These are phyloP conservation scores for Phialophora tarda DNA, from an alignment of 2,329 filamentous ascomycete genomes.

Conservation along the genomic window DNA sequence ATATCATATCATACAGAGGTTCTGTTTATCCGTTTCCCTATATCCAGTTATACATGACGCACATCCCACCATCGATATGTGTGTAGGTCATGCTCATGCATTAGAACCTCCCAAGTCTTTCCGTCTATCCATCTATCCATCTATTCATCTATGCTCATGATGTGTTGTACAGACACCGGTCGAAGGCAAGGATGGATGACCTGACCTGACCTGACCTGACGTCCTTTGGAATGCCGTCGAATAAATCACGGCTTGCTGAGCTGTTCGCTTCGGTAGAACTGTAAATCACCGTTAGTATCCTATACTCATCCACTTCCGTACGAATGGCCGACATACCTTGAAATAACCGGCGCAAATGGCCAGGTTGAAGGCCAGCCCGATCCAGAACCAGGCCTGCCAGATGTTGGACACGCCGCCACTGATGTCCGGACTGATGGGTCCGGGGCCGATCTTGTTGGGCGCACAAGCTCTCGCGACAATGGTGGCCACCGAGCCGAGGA, in stretches of 20 bases:
- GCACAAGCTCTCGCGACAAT: slow-evolving; percentile 66
- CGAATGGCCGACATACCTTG: slow-evolving; percentile 45
- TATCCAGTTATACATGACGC: background rate
- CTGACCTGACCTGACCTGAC: background rate
- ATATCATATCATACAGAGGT: too few species aligned
- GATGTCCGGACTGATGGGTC: slow-evolving; percentile 67
- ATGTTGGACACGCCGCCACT: slow-evolving; percentile 55
- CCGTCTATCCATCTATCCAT: background rate
- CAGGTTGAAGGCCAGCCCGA: slow-evolving; percentile 63
- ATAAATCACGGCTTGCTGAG: slow-evolving; percentile 47
- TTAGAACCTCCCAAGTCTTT: background rate
- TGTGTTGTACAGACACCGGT: background rate
- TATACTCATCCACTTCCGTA: background rate
- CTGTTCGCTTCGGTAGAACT: slow-evolving; percentile 55
- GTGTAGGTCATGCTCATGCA: background rate
- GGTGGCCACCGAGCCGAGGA: slow-evolving; percentile 66
- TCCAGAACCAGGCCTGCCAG: slow-evolving; percentile 64
- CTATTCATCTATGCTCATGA: background rate
- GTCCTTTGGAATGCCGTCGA: background rate
- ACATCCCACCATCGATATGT: background rate
- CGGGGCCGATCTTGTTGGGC: slow-evolving; percentile 66
- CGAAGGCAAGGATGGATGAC: background rate
- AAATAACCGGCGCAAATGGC: slow-evolving; percentile 64
- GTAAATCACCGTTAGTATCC: slow-evolving; percentile 35
- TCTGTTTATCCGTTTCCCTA: too few species aligned